Evolutionary conservation across 2,329 filamentous ascomycete genomes (phyloP).

Genomic region (Ophiostoma triangulosporum): DNA sequence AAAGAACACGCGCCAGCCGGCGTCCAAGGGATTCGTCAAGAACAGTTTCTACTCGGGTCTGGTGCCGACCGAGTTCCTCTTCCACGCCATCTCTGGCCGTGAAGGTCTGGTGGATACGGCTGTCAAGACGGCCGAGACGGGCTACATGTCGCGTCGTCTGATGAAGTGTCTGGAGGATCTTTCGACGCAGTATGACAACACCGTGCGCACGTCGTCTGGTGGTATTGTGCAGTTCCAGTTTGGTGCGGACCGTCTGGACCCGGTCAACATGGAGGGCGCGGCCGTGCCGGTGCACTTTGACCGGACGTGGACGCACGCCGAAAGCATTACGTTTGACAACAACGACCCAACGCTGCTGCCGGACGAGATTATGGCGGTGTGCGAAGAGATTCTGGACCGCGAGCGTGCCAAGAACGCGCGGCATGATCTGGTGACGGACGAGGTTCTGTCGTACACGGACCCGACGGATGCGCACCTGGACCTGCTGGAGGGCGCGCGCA

Average conservation of each 20-base stretch:
- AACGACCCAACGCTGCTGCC: constrained; percentile 59
- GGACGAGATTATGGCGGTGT: constrained; percentile 56
- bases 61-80: constrained; percentile 83
- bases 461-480: constrained; percentile 55
- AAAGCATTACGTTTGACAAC: constrained; percentile 68
- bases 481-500: constrained; percentile 68
- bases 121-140: constrained; percentile 96
- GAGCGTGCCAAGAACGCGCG: constrained; percentile 53
- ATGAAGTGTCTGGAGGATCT: constrained; percentile 98
- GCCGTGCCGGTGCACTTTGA: constrained; percentile 87
- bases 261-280: constrained; percentile 92
- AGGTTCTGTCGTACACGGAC: constrained; percentile 56
- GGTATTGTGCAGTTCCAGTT: constrained; percentile 95
- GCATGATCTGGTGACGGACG: constrained; percentile 46
- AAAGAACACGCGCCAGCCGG: constrained; percentile 82
- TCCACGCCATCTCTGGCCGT: constrained; percentile 96
- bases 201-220: constrained; percentile 79
- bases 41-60: constrained; percentile 96
- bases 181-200: constrained; percentile 86
- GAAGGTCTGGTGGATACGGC: constrained; percentile 98
- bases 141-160: constrained; percentile 94
- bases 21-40: constrained; percentile 88
- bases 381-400: constrained; percentile 50
- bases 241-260: constrained; percentile 88
- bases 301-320: constrained; percentile 73